Conservation (phyloP, 1,284 basidiomycete species). For the Ganoderma lucidum region DNA sequence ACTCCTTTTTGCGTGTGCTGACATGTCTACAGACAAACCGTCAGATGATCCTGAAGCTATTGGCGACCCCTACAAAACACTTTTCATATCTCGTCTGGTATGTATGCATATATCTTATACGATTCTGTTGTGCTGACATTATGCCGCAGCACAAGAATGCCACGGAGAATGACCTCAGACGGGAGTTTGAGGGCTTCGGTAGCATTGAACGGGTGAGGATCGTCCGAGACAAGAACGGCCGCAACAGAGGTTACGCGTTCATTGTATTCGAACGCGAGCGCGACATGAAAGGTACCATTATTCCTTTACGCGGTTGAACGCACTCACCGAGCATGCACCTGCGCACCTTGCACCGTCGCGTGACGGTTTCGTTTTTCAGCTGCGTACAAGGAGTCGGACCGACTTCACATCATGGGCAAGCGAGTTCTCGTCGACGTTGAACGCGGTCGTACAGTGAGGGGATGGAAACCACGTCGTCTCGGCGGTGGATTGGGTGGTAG, state of each 20-base stretch:
- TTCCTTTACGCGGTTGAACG: conserved; percentile 13
- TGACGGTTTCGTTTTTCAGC: conserved; percentile 58
- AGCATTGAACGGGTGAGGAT: conserved; percentile 93
- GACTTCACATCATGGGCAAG: conserved; percentile 94
- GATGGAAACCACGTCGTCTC: conserved; percentile 96
- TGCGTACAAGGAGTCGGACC: conserved; percentile 99
- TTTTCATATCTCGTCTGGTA: conserved; percentile 95
- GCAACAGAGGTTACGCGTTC: conserved; percentile 94
- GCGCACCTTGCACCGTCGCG: conserved; percentile 30
- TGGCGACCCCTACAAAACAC: conserved; percentile 98
- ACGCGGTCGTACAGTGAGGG: conserved; percentile 95
- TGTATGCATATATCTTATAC: conserved; percentile 34
- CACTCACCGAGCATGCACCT: conserved; percentile 36
- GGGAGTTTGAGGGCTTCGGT: conserved; percentile 96
- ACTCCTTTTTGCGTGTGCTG: conserved; percentile 3
- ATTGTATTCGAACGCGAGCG: conserved; percentile 97
- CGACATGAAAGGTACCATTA: conserved; percentile 93
- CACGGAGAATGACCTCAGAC: conserved; percentile 89
- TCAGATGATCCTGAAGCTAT: conserved; percentile 91
- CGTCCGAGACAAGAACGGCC: conserved; percentile 89
- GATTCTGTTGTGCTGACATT: conserved; percentile 32
- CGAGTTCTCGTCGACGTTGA: conserved; percentile 98
- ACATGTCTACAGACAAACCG: conserved; percentile 77
- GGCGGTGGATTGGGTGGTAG: conserved; percentile 96
- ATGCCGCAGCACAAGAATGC: conserved; percentile 79